phyloP scores from a whole-genome alignment of 2,329 filamentous ascomycete species.

The Calonectria crousiana region DNA sequence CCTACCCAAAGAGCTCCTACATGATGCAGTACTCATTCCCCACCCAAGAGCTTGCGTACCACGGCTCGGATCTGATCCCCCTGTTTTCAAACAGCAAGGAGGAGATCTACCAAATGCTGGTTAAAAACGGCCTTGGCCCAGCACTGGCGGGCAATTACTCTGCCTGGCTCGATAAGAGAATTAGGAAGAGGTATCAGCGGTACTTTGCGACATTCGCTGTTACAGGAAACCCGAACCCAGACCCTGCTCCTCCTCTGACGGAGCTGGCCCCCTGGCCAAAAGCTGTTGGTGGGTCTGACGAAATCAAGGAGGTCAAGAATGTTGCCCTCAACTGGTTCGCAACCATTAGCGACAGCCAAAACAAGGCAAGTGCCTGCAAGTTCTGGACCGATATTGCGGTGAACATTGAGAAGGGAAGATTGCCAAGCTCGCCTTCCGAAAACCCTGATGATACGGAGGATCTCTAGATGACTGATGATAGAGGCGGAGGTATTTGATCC shows the following conservation, averaged over 20 bases:
- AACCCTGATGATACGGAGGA: not conserved
- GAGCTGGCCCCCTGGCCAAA: not conserved
- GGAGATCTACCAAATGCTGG: not conserved
- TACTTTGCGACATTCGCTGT: not conserved
- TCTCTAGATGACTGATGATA: not conserved
- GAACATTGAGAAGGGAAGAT: not conserved
- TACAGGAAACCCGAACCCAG: not conserved
- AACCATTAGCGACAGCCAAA: not conserved
- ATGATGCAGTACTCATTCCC: slow-evolving; percentile 16
- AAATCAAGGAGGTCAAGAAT: not conserved
- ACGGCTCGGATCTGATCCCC: not conserved
- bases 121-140: not conserved
- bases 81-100: not conserved
- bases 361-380: not conserved
- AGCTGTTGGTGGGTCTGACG: not conserved
- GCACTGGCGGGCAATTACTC: not conserved
- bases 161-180: not conserved
- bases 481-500: not conserved
- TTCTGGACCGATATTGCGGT: not conserved
- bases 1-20: slow-evolving; percentile 6
- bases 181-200: not conserved
- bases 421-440: no score
- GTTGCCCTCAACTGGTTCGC: not conserved
- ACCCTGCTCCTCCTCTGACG: not conserved
- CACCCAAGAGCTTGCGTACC: not conserved